These are phyloP conservation scores for Tolypocladium tundrense DNA, from an alignment of 2,329 filamentous ascomycete species.

Conservation along the genomic window DNA sequence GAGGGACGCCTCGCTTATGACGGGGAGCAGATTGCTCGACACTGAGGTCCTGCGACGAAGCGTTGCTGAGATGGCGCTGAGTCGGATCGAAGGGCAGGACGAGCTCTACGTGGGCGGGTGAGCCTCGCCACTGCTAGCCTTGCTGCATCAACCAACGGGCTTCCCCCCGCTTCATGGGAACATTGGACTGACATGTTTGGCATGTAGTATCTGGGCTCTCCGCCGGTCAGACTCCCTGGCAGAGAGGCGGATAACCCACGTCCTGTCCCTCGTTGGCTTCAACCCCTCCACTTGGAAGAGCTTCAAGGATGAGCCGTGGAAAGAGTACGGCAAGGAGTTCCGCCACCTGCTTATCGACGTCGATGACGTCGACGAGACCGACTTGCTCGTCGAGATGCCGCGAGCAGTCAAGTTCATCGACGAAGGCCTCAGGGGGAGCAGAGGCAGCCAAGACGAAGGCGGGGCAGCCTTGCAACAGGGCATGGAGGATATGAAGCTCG, in stretches of 20 bases:
- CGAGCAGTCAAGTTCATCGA: slow-evolving; percentile 76
- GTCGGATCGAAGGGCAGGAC: slow-evolving; percentile 29
- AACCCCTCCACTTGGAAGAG: slow-evolving; percentile 24
- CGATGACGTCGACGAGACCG: slow-evolving; percentile 83
- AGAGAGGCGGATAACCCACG: slow-evolving; percentile 72
- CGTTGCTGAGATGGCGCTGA: slow-evolving; percentile 29
- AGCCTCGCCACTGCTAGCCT: slow-evolving; percentile 10
- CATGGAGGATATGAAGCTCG: slow-evolving; percentile 1
- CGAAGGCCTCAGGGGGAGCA: slow-evolving; percentile 35
- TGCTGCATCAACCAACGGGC: not conserved
- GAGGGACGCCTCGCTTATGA: not conserved
- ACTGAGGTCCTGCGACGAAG: slow-evolving; percentile 3
- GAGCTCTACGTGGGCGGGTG: slow-evolving; percentile 30
- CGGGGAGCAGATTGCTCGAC: not conserved
- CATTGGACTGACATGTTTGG: not conserved
- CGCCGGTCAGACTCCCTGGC: slow-evolving; percentile 60
- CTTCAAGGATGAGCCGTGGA: slow-evolving; percentile 38
- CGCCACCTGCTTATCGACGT: slow-evolving; percentile 72
- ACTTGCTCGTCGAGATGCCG: slow-evolving; percentile 73
- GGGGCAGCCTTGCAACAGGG: slow-evolving; percentile 1
- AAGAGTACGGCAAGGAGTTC: slow-evolving; percentile 45
- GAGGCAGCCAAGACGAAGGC: slow-evolving; percentile 7
- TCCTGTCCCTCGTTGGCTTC: slow-evolving; percentile 71
- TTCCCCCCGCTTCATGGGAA: not conserved
- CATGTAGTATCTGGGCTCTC: slow-evolving; percentile 65